Conservation (phyloP, 352 stramenopile species). For the Pythium vanterpoolii region DNA sequence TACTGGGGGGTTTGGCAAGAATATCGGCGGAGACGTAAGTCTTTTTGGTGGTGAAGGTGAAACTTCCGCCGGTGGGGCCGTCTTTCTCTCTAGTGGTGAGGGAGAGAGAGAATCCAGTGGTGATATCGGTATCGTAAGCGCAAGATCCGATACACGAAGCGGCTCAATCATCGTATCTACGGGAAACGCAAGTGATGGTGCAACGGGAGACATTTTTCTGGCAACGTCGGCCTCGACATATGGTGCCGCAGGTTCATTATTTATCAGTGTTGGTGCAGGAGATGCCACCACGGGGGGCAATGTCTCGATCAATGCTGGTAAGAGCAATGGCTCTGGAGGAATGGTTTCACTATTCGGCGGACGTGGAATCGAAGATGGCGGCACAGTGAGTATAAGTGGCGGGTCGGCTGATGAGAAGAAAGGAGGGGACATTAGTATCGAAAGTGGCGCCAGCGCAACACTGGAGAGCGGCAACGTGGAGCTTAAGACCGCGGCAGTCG, state of each 20-base stretch:
- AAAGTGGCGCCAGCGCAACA: background rate
- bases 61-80: conserved; percentile 6
- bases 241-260: conserved; percentile 15
- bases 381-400: conserved; percentile 1
- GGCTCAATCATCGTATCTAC: background rate
- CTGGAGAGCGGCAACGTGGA: conserved; percentile 7
- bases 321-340: conserved; percentile 3
- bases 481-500: background rate
- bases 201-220: conserved; percentile 11
- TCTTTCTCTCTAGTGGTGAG: conserved; percentile 9
- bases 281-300: conserved; percentile 1
- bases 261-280: conserved; percentile 12
- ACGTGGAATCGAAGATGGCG: background rate
- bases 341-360: conserved; percentile 11
- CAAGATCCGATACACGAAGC: background rate
- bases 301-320: background rate
- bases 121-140: conserved; percentile 11
- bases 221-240: conserved; percentile 6
- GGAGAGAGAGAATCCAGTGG: conserved; percentile 25
- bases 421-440: conserved; percentile 11
- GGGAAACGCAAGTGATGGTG: background rate
- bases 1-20: conserved; percentile 20
- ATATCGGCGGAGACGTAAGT: conserved; percentile 23
- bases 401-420: background rate
- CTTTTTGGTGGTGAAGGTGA: conserved; percentile 26